A percentile compares a stretch with the other conserved stretches of the same genome.
Conservation (phyloP, 371 early-diverging fungal species). For the Lichtheimia ornata region DNA sequence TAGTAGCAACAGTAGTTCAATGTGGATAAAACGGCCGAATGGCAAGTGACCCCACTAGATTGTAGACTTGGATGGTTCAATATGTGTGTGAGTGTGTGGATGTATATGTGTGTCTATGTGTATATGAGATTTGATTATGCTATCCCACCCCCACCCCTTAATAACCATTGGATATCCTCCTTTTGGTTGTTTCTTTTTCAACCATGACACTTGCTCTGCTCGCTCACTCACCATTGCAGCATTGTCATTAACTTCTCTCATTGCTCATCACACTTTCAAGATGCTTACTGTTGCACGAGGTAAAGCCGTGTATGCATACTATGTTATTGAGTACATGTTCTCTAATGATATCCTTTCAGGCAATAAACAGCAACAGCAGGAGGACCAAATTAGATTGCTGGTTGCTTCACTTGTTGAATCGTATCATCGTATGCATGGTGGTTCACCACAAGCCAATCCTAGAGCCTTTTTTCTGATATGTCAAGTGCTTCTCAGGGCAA, state of each 20-base stretch:
- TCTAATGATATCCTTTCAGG: too few relatives aligned
- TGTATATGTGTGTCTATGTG: neutral
- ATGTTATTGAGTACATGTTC: too few relatives aligned
- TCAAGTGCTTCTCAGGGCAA: conserved; percentile 39
- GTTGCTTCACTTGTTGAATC: conserved; percentile 78
- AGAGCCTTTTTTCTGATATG: conserved; percentile 79
- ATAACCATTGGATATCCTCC: neutral
- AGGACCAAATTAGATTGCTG: conserved; percentile 64
- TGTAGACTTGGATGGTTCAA: neutral
- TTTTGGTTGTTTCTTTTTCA: neutral
- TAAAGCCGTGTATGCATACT: too few relatives aligned
- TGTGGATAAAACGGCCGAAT: conserved; percentile 5
- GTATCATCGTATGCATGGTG: conserved; percentile 86
- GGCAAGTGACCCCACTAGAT: neutral
- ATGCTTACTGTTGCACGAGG: too few relatives aligned
- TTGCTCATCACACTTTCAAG: too few relatives aligned
- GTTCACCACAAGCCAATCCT: conserved; percentile 78
- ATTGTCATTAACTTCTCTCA: too few relatives aligned
- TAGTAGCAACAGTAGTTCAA: conserved; percentile 10
- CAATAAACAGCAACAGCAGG: too few relatives aligned
- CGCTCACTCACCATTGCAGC: too few relatives aligned
- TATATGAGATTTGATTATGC: neutral
- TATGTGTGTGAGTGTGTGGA: neutral
- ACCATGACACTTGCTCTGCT: neutral
- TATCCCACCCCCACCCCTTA: neutral